Evolutionary conservation across 2,329 filamentous ascomycete species (phyloP).

Genomic region (Colletotrichum cordylinicola): DNA sequence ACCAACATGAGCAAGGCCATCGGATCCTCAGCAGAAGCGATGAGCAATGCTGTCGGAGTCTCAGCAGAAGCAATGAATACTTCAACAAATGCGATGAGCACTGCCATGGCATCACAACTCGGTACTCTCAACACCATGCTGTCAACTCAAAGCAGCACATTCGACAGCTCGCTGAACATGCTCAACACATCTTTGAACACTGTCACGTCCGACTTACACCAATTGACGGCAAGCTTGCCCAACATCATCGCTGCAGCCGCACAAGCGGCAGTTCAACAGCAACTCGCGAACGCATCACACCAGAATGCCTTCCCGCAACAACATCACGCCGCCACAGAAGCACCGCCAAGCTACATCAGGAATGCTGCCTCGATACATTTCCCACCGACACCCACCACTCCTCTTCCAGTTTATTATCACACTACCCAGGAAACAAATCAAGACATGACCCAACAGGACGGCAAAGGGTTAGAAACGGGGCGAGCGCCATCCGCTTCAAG

Average conservation of each 20-base stretch:
- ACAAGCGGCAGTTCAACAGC: neutral
- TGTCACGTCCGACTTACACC: rapidly evolving
- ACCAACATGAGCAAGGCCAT: neutral
- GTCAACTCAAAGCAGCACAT: neutral
- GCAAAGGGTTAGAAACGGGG: no score
- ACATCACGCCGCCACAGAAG: neutral
- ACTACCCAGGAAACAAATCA: neutral
- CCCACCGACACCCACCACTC: neutral
- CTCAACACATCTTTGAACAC: neutral
- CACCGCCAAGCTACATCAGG: neutral
- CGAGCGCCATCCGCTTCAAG: neutral
- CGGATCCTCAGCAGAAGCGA: no score
- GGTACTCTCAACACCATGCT: neutral
- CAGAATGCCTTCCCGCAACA: rapidly evolving
- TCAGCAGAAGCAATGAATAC: no score
- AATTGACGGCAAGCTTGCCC: neutral
- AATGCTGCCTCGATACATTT: neutral
- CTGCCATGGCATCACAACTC: neutral
- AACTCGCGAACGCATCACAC: neutral
- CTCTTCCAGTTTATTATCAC: neutral
- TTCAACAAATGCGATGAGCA: no score
- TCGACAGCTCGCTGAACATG: neutral
- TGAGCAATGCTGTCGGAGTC: no score
- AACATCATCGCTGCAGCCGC: neutral
- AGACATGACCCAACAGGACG: neutral